Evolutionary conservation across 2,329 filamentous ascomycete species (phyloP), one percentile per base, ranked within the genome.

Genomic region (Beauveria varroae): DNA sequence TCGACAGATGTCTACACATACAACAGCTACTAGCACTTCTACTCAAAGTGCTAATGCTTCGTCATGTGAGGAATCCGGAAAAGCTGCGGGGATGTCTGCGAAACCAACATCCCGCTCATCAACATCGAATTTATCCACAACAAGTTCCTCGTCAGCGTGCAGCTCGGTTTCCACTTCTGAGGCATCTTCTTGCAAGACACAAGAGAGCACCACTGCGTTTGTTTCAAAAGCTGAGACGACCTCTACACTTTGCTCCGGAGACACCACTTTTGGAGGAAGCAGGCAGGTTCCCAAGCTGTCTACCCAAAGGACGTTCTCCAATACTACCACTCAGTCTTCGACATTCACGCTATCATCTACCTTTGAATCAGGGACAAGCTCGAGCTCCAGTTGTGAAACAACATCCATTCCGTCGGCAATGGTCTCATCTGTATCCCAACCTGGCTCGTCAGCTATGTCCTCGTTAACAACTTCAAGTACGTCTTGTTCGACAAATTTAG

Each of bases 211-310:
- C 10, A 41, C 51, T 3, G 30, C 20, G 6, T 26, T 40, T 16
- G 20, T 34, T 3, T 6, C 51, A 28, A 16, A 26, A 16, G 8
- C 44, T 12, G 6, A 18, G 24, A n/a, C 58, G 2, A 20, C 28
- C 8, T 49, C 58, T 22, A 26, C 51, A 10, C 1, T 34, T 20
- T 60, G 57, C 41, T 55, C 58, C 8, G 28, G 18, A 18, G 58
- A 55, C 1, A 54, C 8, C 51, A 49, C 51, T 5, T 34, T 43
- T n/a, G 51, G n/a, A 10, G 47, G 26, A 34, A 52, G 53, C 22
- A 41, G 58, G 40, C 60, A 62, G 12, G 20, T 62, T 22, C 60
- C 60, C 24, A 46, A 57, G 46, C 18, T 62, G 5, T 49, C 60
- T 14, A 9, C 60, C 1, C 44, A 51, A n/a, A 24, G n/a, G n/a